These are phyloP conservation scores for Ochetophila trinervis DNA, from an alignment of 306 rosid genomes.

Conservation along the genomic window DNA sequence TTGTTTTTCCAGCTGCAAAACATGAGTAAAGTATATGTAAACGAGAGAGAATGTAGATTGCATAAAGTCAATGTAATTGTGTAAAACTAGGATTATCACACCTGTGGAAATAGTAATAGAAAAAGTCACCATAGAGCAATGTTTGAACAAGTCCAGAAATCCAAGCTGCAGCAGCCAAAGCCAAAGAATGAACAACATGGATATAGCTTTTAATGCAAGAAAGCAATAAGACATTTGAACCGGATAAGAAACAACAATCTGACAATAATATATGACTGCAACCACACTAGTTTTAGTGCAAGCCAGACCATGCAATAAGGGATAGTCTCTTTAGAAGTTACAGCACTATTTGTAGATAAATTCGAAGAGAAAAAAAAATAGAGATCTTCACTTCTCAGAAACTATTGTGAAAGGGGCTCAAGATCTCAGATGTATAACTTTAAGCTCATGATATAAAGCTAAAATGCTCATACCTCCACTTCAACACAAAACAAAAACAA, in stretches of 20 bases:
- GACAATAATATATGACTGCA: neutral
- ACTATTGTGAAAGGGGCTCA: neutral
- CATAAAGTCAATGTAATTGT: neutral
- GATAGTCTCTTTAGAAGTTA: neutral
- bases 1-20: slow-evolving; percentile 86
- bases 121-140: slow-evolving; percentile 81
- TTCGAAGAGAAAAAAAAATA: neutral
- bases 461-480: neutral
- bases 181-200: slow-evolving; percentile 5
- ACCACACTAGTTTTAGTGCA: neutral
- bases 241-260: slow-evolving; percentile 2
- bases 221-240: neutral
- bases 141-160: slow-evolving; percentile 81
- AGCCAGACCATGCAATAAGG: neutral
- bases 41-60: slow-evolving; percentile 20
- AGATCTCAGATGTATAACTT: neutral
- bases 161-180: slow-evolving; percentile 67
- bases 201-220: neutral
- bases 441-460: neutral
- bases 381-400: neutral
- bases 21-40: neutral
- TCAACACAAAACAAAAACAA: neutral
- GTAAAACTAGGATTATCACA: slow-evolving; percentile 12
- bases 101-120: slow-evolving; percentile 90
- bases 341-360: neutral